Evolutionary conservation across 1,284 basidiomycete species (phyloP).

Genomic region (Sporisorium reilianum): DNA sequence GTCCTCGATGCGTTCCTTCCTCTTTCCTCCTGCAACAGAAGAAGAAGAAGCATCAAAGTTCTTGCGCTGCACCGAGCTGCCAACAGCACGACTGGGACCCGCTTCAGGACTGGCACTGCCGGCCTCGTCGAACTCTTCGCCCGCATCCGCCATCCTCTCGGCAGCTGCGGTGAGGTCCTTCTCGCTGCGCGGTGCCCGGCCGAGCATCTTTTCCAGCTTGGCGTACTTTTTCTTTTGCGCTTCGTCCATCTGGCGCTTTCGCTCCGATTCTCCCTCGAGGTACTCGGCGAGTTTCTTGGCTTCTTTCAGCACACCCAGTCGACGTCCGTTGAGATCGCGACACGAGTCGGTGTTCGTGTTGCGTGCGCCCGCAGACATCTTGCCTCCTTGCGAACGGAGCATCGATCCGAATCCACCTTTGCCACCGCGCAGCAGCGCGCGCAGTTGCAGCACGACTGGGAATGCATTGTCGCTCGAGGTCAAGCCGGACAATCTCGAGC

Average conservation of each 20-base stretch:
- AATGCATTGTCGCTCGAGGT: conserved; percentile 9
- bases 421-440: conserved; percentile 76
- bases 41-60: neutral
- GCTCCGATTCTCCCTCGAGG: conserved; percentile 84
- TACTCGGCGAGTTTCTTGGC: conserved; percentile 93
- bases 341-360: conserved; percentile 88
- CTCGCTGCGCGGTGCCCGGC: conserved; percentile 54
- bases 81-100: conserved; percentile 13
- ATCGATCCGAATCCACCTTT: conserved; percentile 98
- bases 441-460: conserved; percentile 47
- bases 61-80: neutral
- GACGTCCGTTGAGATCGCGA: conserved; percentile 87
- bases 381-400: conserved; percentile 92
- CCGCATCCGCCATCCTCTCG: conserved; percentile 60
- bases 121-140: conserved; percentile 50
- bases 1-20: conserved; percentile 83
- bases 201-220: conserved; percentile 77
- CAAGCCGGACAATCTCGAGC: conserved; percentile 6
- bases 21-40: conserved; percentile 77
- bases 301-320: conserved; percentile 93
- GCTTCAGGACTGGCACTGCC: conserved; percentile 37
- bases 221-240: conserved; percentile 83
- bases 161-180: conserved; percentile 69
- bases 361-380: conserved; percentile 82
- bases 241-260: conserved; percentile 76